These are phyloP conservation scores for Saccharomyces paradoxus DNA, from an alignment of 805 yeast genomes.

Conservation along the genomic window DNA sequence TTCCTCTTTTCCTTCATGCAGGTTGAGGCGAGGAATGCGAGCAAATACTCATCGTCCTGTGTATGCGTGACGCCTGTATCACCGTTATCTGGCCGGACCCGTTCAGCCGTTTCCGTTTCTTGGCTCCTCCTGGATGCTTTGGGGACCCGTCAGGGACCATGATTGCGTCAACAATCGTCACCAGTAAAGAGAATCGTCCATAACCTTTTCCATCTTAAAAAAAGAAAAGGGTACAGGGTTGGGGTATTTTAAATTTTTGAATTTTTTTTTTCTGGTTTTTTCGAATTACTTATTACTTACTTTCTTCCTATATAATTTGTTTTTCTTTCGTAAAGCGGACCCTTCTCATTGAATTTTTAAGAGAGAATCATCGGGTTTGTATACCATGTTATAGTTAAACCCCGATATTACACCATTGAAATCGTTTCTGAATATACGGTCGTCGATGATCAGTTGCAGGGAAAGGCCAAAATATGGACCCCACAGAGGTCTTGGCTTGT, in stretches of 20 bases:
- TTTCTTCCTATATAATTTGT: background rate
- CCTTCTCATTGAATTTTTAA: slow-evolving; percentile 13
- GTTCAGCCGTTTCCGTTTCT: background rate
- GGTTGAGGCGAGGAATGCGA: background rate
- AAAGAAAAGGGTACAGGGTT: background rate
- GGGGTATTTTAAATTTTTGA: background rate
- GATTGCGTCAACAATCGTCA: background rate
- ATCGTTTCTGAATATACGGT: slow-evolving; percentile 32
- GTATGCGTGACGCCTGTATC: background rate
- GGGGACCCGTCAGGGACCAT: background rate
- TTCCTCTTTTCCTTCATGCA: background rate
- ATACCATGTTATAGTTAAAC: slow-evolving; percentile 59
- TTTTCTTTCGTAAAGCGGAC: background rate
- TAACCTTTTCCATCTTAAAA: background rate
- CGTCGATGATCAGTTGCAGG: slow-evolving; percentile 49
- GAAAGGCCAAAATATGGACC: slow-evolving; percentile 66
- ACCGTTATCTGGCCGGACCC: background rate
- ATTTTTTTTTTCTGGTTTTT: background rate
- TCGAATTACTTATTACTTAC: background rate
- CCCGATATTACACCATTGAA: slow-evolving; percentile 40
- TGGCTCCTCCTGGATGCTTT: background rate
- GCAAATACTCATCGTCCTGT: background rate
- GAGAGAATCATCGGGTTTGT: slow-evolving; percentile 47
- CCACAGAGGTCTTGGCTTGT: slow-evolving; percentile 45
- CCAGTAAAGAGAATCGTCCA: background rate